These are phyloP conservation scores for Brassica incana DNA, from an alignment of 345 rosid species.

Conservation along the genomic window DNA sequence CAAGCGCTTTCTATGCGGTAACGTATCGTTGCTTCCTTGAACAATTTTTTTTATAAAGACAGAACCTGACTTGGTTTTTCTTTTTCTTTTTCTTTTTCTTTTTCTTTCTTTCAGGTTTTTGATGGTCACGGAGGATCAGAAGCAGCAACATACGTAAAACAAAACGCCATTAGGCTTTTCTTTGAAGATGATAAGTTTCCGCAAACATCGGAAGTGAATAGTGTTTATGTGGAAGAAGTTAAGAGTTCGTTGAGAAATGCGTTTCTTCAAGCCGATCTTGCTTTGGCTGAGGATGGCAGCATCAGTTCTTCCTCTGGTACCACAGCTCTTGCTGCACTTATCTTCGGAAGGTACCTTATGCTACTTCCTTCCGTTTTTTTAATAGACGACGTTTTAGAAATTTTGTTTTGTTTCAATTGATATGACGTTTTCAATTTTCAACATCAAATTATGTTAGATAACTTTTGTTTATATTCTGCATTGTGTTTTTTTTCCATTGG, in stretches of 20 bases:
- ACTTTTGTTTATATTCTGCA: too few species aligned
- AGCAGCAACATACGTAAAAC: slow-evolving; percentile 72
- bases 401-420: too few species aligned
- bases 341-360: slow-evolving; percentile 32
- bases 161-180: slow-evolving; percentile 67
- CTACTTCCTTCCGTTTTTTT: too few species aligned
- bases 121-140: slow-evolving; percentile 95
- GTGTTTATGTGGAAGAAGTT: slow-evolving; percentile 57
- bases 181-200: slow-evolving; percentile 66
- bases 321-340: slow-evolving; percentile 72
- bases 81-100: background rate
- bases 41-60: background rate
- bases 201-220: slow-evolving; percentile 51
- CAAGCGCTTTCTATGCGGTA: slow-evolving; percentile 90
- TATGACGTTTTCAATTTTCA: too few species aligned
- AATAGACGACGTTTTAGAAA: too few species aligned
- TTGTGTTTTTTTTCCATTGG: too few species aligned
- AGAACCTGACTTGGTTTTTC: slow-evolving; percentile 5
- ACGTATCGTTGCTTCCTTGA: background rate
- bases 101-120: slow-evolving; percentile 42
- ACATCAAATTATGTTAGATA: too few species aligned
- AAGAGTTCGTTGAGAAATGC: slow-evolving; percentile 57
- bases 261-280: slow-evolving; percentile 70
- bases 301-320: slow-evolving; percentile 80
- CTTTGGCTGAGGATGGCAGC: slow-evolving; percentile 64